Evolutionary conservation across 108 stramenopile genomes (phyloP), one percentile per base, ranked within the genome.

Genomic region (Aureococcus anophagefferens): DNA sequence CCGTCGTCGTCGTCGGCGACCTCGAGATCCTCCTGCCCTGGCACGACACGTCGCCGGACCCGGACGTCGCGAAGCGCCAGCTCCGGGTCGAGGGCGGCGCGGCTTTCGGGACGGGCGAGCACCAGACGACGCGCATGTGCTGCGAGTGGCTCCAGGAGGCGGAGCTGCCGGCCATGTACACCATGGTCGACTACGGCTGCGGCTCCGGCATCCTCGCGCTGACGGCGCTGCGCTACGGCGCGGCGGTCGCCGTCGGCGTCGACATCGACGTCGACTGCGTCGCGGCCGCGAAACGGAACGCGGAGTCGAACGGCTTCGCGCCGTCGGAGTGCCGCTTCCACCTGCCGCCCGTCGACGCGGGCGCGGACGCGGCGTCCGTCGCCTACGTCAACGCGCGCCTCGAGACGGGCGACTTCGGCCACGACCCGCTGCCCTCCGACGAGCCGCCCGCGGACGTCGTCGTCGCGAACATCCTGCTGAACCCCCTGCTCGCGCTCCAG

Each of bases 91-190:
- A 73, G 33, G 72, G 72, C 21, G 72, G 72, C 33, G 72, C 72
- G 25, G 74, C 74, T 0, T 75, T 75, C 45, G 74, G 74, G 28
- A 75, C 68, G 28, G 74, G 74, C 32, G 74, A 75, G n/a, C 74
- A 75, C 59, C 74, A 68, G 30, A 75, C 74, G 36, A 75, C 69
- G 35, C 45, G 46, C 31, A 40, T 75, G 51, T 75, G 74, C 74
- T 46, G 44, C 40, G 63, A 36, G 30, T 75, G 37, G 46, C 51
- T 75, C 18, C 67, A 25, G 3, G 65, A 65, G 3, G 17, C 18
- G 33, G 32, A 30, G n/a, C 25, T 59, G 7, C 40, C 40, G 40
- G 32, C 46, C 3, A 0, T 45, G 7, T 18, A 30, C 4, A 69
- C 34, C 25, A 35, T 74, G 46, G 31, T 30, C 30, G 74, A 75